phyloP scores from a whole-genome alignment of 139 green algal species.

The Pseudopediastrum boryanum region DNA sequence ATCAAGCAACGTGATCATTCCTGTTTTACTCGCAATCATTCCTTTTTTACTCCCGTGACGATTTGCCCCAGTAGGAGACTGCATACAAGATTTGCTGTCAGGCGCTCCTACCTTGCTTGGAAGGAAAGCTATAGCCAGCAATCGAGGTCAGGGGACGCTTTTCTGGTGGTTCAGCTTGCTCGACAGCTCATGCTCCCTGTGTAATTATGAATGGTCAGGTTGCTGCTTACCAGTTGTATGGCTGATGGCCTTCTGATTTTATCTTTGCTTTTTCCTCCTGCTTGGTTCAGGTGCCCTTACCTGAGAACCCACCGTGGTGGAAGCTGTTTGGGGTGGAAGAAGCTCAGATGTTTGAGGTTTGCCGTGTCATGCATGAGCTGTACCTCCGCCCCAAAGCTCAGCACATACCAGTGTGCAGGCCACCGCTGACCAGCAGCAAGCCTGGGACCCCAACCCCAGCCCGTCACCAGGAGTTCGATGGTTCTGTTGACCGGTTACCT shows the following conservation, averaged over 20 bases:
- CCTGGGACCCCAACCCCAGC: too few relatives aligned
- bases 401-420: conserved; percentile 28
- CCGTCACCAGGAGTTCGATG: too few relatives aligned
- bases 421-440: conserved; percentile 32
- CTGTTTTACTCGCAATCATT: too few relatives aligned
- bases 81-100: too few relatives aligned
- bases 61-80: too few relatives aligned
- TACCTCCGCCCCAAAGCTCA: conserved; percentile 54
- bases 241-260: neutral
- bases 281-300: conserved; percentile 61
- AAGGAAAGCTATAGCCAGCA: neutral
- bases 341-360: conserved; percentile 70
- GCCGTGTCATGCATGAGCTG: conserved; percentile 56
- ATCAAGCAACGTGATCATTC: too few relatives aligned
- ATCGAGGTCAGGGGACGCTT: too few relatives aligned
- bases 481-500: too few relatives aligned
- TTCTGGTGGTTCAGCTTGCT: neutral
- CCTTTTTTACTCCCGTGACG: too few relatives aligned
- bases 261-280: neutral
- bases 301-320: conserved; percentile 83
- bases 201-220: neutral
- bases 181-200: neutral
- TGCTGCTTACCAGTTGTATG: neutral
- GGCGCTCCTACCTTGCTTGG: too few relatives aligned
- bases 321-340: conserved; percentile 68